Evolutionary conservation across 768 basidiomycete species (phyloP).

Genomic region (Russula earlei): DNA sequence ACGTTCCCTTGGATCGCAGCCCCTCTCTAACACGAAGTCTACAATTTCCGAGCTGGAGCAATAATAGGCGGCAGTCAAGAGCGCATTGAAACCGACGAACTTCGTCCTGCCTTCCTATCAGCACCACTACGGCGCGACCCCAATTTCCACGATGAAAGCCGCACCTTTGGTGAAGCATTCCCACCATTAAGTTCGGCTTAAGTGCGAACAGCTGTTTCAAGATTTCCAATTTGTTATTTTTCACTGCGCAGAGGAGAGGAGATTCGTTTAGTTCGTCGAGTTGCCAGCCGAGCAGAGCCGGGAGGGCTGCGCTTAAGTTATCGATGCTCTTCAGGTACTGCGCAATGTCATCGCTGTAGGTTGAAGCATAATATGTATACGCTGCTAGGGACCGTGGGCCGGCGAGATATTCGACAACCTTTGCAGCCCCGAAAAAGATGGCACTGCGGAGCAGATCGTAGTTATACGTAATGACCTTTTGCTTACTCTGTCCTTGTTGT

Average conservation of each 20-base stretch:
- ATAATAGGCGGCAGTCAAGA: slow-evolving; percentile 34
- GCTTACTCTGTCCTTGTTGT: slow-evolving; percentile 20
- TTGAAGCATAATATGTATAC: slow-evolving; percentile 40
- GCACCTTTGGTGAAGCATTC: slow-evolving; percentile 36
- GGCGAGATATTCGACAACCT: slow-evolving; percentile 40
- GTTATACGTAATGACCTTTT: background rate
- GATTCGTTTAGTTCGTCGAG: slow-evolving; percentile 42
- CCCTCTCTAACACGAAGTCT: slow-evolving; percentile 42
- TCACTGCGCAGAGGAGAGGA: slow-evolving; percentile 38
- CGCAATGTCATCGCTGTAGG: slow-evolving; percentile 35
- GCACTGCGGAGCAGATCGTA: slow-evolving; percentile 4
- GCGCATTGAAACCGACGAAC: slow-evolving; percentile 36
- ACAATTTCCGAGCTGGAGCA: slow-evolving; percentile 29
- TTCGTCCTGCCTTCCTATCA: slow-evolving; percentile 32
- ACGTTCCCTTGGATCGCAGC: slow-evolving; percentile 35
- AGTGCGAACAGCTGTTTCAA: slow-evolving; percentile 40
- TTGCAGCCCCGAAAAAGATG: slow-evolving; percentile 3
- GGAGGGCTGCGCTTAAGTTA: slow-evolving; percentile 35
- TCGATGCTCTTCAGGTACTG: slow-evolving; percentile 32
- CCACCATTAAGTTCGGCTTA: slow-evolving; percentile 33
- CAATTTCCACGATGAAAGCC: slow-evolving; percentile 12
- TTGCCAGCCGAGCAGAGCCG: slow-evolving; percentile 44
- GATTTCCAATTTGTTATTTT: slow-evolving; percentile 29
- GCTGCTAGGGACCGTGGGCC: slow-evolving; percentile 40
- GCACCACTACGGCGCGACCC: background rate